Percentiles rank a stretch among this genome's conserved stretches.
Conservation (phyloP, 129 eudicot species). For the Chrysanthemum seticuspe region DNA sequence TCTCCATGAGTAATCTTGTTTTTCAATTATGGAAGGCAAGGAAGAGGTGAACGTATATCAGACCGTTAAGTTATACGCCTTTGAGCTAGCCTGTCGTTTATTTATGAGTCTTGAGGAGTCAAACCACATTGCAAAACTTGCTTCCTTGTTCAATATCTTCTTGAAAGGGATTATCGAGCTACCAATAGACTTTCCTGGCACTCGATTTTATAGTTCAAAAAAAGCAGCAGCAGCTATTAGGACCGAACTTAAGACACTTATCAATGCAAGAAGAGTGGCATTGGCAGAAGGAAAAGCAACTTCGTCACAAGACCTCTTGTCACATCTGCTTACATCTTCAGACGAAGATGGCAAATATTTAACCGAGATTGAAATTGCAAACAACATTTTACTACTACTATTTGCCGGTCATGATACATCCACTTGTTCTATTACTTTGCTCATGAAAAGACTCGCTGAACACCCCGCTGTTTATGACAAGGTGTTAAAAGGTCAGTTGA, state of each 20-base stretch:
- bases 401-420: constrained; percentile 69
- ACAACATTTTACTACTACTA: constrained; percentile 47
- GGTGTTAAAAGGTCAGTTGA: constrained; percentile 44
- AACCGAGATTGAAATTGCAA: constrained; percentile 42
- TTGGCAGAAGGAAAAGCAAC: constrained; percentile 27
- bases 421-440: constrained; percentile 35
- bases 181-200: constrained; percentile 60
- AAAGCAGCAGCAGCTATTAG: constrained; percentile 43
- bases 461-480: constrained; percentile 51
- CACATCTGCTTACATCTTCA: constrained; percentile 43
- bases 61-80: constrained; percentile 44
- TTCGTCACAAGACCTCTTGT: constrained; percentile 42
- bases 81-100: constrained; percentile 61
- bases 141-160: constrained; percentile 40
- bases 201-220: constrained; percentile 40
- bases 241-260: constrained; percentile 21
- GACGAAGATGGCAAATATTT: constrained; percentile 52
- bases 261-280: constrained; percentile 36
- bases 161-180: constrained; percentile 51
- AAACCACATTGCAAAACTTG: constrained; percentile 36
- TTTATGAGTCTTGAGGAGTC: constrained; percentile 50
- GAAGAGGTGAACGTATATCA: constrained; percentile 47
- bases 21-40: constrained; percentile 34
- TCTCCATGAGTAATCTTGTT: too few relatives aligned
- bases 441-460: constrained; percentile 47